Base-by-base conservation (phyloP, 73 alveolate species). In the Paramecium caudatum region DNA sequence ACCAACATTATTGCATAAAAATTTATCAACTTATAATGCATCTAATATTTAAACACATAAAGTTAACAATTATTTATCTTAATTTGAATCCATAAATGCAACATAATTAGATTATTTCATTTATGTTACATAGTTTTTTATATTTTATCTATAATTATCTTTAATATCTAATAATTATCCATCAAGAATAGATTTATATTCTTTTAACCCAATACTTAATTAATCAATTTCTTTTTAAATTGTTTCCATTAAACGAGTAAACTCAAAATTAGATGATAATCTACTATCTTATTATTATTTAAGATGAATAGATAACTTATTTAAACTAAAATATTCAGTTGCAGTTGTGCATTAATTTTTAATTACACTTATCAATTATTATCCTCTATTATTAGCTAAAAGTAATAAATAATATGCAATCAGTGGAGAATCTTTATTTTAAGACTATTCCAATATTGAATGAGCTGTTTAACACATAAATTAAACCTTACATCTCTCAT, bases 11-110 rank as follows among this genome's bases (percentile, higher is more conserved):
- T 45, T 21, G 21, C 43, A 39, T 68, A 74, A 39, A 45, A 74
- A 74, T 21, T 74, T 74, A 39, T 74, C 88, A 8, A 74, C 70
- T 27, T 74, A 37, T 8, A 74, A 45, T 1, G 88, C 88, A 74
- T 74, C 88, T 41, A 74, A 74, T n/a, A 74, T 47, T 74, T 74
- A 74, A 2, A 74, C 70, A 41, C 88, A 74, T 41, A 39, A 68
- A 5, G 47, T 12, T 41, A 74, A 37, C 0, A 74, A 8, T 12
- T 21, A 21, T 74, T 45, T 74, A 13, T 74, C 88, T 74, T 74
- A 27, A 19, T 74, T 74, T 1, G 62, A 7, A 74, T 74, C 88
- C 21, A 74, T 34, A 13, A 74, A 74, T 3, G 62, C 65, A 4
- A 74, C 30, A 74, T 74, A 74, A 74, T 74, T 74, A 19, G 62